Percentiles rank a stretch among this genome's conserved stretches.
Evolutionary conservation across 2,329 filamentous ascomycete species (phyloP).

Genomic region (Lecanicillium sp.): DNA sequence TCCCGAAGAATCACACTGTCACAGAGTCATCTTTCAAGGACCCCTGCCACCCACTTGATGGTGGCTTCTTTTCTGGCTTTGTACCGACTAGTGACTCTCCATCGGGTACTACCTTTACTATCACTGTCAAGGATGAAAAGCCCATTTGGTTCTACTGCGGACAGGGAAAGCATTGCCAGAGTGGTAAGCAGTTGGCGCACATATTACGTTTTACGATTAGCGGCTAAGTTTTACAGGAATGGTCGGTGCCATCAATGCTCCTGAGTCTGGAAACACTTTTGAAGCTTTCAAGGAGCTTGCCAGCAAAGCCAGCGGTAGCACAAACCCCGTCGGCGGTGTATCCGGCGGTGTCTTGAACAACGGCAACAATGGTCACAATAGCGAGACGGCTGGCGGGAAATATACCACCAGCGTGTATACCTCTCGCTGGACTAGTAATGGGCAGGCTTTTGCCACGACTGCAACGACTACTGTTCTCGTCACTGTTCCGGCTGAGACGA

Average conservation of each 20-base stretch:
- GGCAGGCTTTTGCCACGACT: not conserved
- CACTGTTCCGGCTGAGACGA: not conserved
- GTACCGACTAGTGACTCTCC: constrained; percentile 26
- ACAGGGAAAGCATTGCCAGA: constrained; percentile 39
- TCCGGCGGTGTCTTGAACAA: constrained; percentile 1
- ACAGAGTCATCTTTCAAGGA: constrained; percentile 32
- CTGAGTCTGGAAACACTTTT: constrained; percentile 3
- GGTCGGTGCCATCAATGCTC: constrained; percentile 8
- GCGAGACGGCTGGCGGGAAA: not conserved
- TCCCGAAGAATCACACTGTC: constrained; percentile 42
- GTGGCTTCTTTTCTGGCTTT: constrained; percentile 40
- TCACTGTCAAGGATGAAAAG: constrained; percentile 31
- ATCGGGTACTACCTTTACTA: constrained; percentile 36
- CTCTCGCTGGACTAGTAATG: too few relatives aligned
- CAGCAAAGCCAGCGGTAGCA: not conserved
- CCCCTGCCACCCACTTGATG: constrained; percentile 32
- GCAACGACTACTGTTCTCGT: not conserved
- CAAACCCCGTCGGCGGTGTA: not conserved
- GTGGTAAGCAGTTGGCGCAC: constrained; percentile 21
- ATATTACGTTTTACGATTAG: not conserved
- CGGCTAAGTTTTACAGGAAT: too few relatives aligned
- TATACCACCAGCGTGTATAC: too few relatives aligned
- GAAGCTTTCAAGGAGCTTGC: not conserved
- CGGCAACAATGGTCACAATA: not conserved
- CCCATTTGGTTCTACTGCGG: constrained; percentile 39